Evolutionary conservation across 345 rosid genomes (phyloP), one percentile per base, ranked within the genome.

Genomic region (Eucalyptus victrix): DNA sequence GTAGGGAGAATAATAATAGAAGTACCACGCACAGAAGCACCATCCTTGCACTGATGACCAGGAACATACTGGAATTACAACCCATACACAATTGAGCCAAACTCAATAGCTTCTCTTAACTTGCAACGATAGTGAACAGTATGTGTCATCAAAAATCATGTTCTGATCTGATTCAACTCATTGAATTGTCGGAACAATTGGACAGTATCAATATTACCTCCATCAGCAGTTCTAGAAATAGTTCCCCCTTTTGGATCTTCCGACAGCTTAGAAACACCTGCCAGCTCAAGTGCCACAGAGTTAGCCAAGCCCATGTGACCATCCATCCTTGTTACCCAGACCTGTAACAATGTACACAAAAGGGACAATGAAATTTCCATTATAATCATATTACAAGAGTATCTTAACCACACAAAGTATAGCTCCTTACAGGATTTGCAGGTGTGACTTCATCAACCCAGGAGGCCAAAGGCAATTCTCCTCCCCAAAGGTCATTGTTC

Each of bases 401-500:
- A 37, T 56, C 34, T 62, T 65, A 23, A 40, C 44, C 47, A 76
- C 47, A 76, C 28, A 40, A 37, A 37, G 47, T 76, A 81, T 17
- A 30, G 91, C 80, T 86, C 89, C 92, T 91, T 92, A 97, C 99
- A 88, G 99, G 99, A 93, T 96, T 95, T 49, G 89, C 49, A 87
- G 96, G 90, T 14, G 99, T 94, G 90, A 96, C 88, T 88, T 95
- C 96, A 90, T 97, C 98, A 85, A 97, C 90, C 99, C 98, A 97
- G 30, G 98, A 94, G 40, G 95, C 97, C 83, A 90, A 86, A 12
- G 99, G 99, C 80, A 94, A 90, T 91, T 96, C 98, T 89, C 99
- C 99, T 89, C 98, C 99, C 99, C 99, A 97, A 32, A 94, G 92
- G 91, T 95, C 97, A 93, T 97, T 96, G 94, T 97, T 97, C 99